phyloP scores from a whole-genome alignment of 2,329 filamentous ascomycete genomes.

The Claviceps humidiphila region DNA sequence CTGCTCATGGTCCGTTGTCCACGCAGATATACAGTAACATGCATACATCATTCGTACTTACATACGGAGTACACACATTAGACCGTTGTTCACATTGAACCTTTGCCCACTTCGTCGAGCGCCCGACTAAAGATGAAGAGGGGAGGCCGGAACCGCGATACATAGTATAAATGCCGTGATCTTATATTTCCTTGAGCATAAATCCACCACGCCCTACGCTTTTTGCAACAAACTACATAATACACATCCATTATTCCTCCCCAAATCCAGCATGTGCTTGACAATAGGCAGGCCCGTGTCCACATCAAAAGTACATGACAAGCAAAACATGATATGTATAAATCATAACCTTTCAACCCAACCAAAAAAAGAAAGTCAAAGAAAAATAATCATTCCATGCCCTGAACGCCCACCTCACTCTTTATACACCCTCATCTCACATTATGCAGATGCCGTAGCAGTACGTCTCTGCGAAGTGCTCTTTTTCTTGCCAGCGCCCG shows the following conservation, averaged over 20 bases:
- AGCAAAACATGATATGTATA: no score
- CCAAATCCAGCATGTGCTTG: no score
- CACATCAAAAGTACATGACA: no score
- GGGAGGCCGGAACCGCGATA: no score
- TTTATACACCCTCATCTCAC: neutral
- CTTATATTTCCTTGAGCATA: neutral
- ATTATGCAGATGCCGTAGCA: constrained; percentile 1
- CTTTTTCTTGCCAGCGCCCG: constrained; percentile 21
- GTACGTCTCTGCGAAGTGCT: constrained; percentile 4
- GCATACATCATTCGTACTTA: no score
- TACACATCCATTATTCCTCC: neutral
- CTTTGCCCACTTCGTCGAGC: no score
- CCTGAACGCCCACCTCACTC: neutral
- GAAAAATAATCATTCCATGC: neutral
- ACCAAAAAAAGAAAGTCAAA: neutral
- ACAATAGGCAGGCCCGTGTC: no score
- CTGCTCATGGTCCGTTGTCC: no score
- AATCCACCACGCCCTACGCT: neutral
- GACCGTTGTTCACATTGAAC: no score
- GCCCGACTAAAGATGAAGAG: no score
- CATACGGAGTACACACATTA: no score
- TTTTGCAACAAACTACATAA: neutral
- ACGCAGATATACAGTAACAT: no score
- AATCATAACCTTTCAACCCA: neutral
- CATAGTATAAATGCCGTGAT: neutral